Base-by-base conservation (phyloP, 768 basidiomycete species). In the Termitomyces eurrhizus region DNA sequence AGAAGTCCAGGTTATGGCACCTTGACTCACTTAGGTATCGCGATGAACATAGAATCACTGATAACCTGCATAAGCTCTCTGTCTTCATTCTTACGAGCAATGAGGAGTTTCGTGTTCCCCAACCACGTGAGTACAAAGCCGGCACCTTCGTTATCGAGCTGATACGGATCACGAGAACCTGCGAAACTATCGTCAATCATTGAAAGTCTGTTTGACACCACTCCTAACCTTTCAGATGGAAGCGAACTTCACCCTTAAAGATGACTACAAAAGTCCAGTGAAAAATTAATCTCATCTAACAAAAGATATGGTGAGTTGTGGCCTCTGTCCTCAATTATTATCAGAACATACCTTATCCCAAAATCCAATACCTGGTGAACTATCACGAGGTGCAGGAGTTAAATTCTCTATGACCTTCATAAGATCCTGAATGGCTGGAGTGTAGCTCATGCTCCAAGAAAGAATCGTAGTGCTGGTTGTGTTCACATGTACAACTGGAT, bases 381-480 rank as follows among this genome's bases (percentile, higher is more conserved):
- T 79, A 73, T 98, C 95, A 49, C 84, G 81, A 53, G 92, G 84
- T 21, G 90, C 79, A 64, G 86, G 86, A 3, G 90, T 84, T 57
- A 98, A 69, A 2, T 88, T 88, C 59, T 97, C 95, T 32, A 98
- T 69, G 21, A 95, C 80, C 49, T 86, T 83, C 80, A 92, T 87
- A 49, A 97, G 71, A 69, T 97, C 95, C 69, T 95, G 92, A 26
- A 92, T 90, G 1, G 87, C 89, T 18, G 94, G 89, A 49, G 84
- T 83, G 63, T 93, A 92, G 63, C 94, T 95, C 48, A 93, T 83
- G 16, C 91, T 91, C 95, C 95, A 98, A 16, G 89, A 84, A 62
- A 97, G 82, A 41, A 87, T 83, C 0, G 93, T 91, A 5, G 87
- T 80, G 36, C 77, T 78, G 24, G 81, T 74, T 5, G 89, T 84